Percentiles rank a stretch among this genome's conserved stretches.
phyloP scores from a whole-genome alignment of 2,329 filamentous ascomycete genomes.

The Hirsutella thompsonii region DNA sequence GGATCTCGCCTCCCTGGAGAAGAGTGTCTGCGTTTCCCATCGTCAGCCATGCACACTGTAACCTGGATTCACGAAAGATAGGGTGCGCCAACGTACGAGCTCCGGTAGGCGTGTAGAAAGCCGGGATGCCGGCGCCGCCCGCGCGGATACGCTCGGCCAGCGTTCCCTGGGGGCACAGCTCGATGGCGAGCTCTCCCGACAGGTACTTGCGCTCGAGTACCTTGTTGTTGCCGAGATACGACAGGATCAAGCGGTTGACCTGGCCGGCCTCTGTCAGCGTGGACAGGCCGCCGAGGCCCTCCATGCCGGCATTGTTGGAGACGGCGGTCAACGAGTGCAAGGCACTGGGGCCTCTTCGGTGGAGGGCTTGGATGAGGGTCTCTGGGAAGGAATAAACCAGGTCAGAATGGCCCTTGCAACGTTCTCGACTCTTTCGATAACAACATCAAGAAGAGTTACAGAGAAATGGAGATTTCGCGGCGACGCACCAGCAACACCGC shows the following conservation, averaged over 20 bases:
- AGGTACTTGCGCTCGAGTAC: slow-evolving; percentile 62
- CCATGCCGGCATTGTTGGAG: slow-evolving; percentile 68
- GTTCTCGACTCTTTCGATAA: background rate
- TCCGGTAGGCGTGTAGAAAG: slow-evolving; percentile 69
- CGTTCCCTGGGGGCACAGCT: slow-evolving; percentile 66
- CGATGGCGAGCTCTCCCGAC: slow-evolving; percentile 59
- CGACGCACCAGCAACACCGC: slow-evolving; percentile 52
- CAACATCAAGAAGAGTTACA: background rate
- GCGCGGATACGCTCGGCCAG: slow-evolving; percentile 60
- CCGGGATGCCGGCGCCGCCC: slow-evolving; percentile 64
- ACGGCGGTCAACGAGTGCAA: slow-evolving; percentile 61
- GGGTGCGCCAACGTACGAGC: slow-evolving; percentile 33
- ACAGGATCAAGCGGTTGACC: slow-evolving; percentile 58
- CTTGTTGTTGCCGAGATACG: slow-evolving; percentile 69
- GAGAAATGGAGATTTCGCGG: background rate
- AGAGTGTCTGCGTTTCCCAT: slow-evolving; percentile 39
- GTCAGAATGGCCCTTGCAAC: background rate
- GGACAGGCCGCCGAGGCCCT: slow-evolving; percentile 55
- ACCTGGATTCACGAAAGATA: background rate
- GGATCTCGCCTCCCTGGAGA: slow-evolving; percentile 56
- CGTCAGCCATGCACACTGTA: background rate
- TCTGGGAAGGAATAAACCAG: slow-evolving; percentile 26
- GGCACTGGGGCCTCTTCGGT: slow-evolving; percentile 42
- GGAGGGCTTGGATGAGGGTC: slow-evolving; percentile 58
- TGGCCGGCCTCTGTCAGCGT: slow-evolving; percentile 57